A percentile compares a stretch with the other conserved stretches of the same genome.
Conservation (phyloP, 441 rosid genomes). For the Mallotus repandus region DNA sequence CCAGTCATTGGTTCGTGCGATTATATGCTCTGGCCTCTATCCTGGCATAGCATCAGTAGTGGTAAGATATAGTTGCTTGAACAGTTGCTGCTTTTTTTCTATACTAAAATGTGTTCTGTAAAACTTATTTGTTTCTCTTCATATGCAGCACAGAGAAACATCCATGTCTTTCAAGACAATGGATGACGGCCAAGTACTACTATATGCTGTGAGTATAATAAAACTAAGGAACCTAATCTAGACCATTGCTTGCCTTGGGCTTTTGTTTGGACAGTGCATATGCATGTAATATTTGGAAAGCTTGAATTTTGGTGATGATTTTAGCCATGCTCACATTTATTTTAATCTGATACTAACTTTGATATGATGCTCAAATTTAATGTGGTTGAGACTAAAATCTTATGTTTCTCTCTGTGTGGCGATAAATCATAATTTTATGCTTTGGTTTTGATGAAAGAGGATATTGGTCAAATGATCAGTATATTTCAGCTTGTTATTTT, state of each 20-base stretch:
- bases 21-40: slow-evolving; percentile 95
- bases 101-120: slow-evolving; percentile 11
- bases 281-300: slow-evolving; percentile 4
- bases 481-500: background rate
- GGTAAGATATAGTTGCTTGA: slow-evolving; percentile 42
- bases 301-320: background rate
- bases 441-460: background rate
- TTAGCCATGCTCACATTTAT: background rate
- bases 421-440: background rate
- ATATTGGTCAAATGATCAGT: background rate
- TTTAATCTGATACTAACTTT: background rate
- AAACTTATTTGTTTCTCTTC: slow-evolving; percentile 22
- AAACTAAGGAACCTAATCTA: background rate
- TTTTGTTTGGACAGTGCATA: background rate
- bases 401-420: background rate
- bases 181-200: slow-evolving; percentile 95
- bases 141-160: slow-evolving; percentile 83
- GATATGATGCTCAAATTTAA: background rate
- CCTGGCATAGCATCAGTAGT: slow-evolving; percentile 98
- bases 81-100: slow-evolving; percentile 14
- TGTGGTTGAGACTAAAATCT: background rate
- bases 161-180: slow-evolving; percentile 97
- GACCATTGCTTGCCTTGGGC: slow-evolving; percentile 3
- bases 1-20: slow-evolving; percentile 88
- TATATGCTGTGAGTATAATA: slow-evolving; percentile 65